Percentiles rank a stretch among this genome's conserved stretches.
Conservation (phyloP, 768 basidiomycete genomes). For the Dioszegia aurantiaca region DNA sequence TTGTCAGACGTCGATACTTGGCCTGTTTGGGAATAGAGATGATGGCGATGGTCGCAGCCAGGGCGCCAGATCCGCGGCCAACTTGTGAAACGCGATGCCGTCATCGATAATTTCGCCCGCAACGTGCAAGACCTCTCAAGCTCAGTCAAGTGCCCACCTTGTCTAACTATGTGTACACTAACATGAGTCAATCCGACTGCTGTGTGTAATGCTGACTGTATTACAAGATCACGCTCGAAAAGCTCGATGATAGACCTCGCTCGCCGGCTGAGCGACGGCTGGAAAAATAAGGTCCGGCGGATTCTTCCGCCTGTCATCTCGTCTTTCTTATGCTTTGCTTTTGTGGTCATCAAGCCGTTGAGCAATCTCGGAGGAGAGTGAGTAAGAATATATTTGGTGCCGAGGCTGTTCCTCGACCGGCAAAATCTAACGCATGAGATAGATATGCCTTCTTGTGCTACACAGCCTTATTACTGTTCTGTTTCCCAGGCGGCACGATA, state of each 20-base stretch:
- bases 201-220: no score
- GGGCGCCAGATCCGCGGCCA: no score
- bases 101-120: no score
- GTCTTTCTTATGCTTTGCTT: conserved; percentile 39
- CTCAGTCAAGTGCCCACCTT: no score
- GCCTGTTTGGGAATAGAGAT: not conserved
- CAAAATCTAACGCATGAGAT: no score
- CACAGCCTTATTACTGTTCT: conserved; percentile 39
- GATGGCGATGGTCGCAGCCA: not conserved
- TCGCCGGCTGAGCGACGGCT: not conserved
- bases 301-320: conserved; percentile 9
- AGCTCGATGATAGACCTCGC: not conserved
- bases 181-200: no score
- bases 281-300: not conserved
- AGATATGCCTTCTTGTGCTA: conserved; percentile 45
- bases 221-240: no score
- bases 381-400: conserved; percentile 15
- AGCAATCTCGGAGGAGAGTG: conserved; percentile 32
- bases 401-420: no score
- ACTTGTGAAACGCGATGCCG: conserved; percentile 6
- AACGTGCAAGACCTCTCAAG: no score
- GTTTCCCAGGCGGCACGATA: conserved; percentile 37
- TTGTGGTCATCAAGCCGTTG: conserved; percentile 29
- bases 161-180: no score
- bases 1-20: not conserved